phyloP scores from a whole-genome alignment of 352 stramenopile genomes.

The Globisporangium barbulae region DNA sequence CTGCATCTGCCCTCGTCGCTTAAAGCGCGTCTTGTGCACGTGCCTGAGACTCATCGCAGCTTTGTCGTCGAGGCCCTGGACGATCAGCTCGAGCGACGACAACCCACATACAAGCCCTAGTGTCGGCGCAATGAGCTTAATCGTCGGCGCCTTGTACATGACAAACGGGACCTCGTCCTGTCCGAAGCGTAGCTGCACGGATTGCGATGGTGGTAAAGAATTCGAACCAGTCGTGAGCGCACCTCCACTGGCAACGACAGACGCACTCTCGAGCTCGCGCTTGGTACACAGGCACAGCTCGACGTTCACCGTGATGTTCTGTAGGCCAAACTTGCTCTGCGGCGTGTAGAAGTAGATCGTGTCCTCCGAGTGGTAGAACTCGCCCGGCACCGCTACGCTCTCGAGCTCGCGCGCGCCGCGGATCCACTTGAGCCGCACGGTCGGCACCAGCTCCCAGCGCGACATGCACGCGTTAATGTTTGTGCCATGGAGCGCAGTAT shows the following conservation, averaged over 20 bases:
- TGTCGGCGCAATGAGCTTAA: conserved; percentile 48
- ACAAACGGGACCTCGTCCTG: conserved; percentile 68
- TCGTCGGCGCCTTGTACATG: conserved; percentile 57
- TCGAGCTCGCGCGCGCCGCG: conserved; percentile 58
- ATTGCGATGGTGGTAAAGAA: neutral
- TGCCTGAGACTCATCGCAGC: conserved; percentile 32
- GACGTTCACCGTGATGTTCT: conserved; percentile 58
- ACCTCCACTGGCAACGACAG: neutral
- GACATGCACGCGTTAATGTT: conserved; percentile 58
- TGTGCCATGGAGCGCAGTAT: conserved; percentile 51
- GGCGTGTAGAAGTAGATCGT: conserved; percentile 73
- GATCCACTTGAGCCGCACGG: conserved; percentile 58
- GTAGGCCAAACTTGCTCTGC: conserved; percentile 70
- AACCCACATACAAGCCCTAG: conserved; percentile 41
- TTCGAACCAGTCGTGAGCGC: neutral
- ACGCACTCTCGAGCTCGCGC: conserved; percentile 7
- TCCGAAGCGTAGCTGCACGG: conserved; percentile 31
- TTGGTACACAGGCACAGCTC: conserved; percentile 37
- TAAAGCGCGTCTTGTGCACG: conserved; percentile 58
- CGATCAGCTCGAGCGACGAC: conserved; percentile 44
- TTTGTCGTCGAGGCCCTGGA: conserved; percentile 67
- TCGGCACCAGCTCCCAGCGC: conserved; percentile 18
- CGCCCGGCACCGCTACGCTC: conserved; percentile 42
- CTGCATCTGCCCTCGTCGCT: conserved; percentile 72
- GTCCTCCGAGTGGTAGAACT: conserved; percentile 63